phyloP scores from a whole-genome alignment of 2,329 filamentous ascomycete species.

The Ceratocystis huliohia region DNA sequence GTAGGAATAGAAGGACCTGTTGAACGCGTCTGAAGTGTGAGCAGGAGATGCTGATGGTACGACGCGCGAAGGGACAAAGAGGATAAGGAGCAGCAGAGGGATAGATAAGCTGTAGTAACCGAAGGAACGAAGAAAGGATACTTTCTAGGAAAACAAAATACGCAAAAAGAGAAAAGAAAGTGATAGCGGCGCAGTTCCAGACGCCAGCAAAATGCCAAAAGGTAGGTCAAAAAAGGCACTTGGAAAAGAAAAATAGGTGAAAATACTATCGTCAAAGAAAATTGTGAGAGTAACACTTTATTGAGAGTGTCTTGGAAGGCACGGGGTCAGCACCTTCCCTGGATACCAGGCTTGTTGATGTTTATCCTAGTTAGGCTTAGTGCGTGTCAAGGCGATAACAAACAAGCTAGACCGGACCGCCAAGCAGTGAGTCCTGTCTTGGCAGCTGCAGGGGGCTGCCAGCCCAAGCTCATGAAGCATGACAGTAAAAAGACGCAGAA shows the following conservation, averaged over 20 bases:
- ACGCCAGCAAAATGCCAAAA: not conserved
- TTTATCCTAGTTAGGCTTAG: slow-evolving; percentile 10
- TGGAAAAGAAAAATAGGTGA: not conserved
- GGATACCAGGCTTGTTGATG: slow-evolving; percentile 14
- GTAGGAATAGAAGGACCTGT: not conserved
- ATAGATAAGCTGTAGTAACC: not conserved
- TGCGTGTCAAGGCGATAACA: slow-evolving; percentile 7
- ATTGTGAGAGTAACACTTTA: not conserved
- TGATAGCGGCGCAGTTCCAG: not conserved
- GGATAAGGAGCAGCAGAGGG: not conserved
- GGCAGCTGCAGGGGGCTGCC: not conserved
- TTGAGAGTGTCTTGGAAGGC: not conserved
- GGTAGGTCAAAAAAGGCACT: not conserved
- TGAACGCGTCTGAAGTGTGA: not conserved
- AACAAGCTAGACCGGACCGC: not conserved
- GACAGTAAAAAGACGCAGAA: no score
- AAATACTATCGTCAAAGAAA: not conserved
- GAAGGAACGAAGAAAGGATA: slow-evolving; percentile 13
- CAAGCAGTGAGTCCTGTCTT: not conserved
- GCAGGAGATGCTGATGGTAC: not conserved
- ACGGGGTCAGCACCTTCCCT: slow-evolving; percentile 10
- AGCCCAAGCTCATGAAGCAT: not conserved
- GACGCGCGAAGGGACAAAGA: not conserved
- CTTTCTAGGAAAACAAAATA: slow-evolving; percentile 18
- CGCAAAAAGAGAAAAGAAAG: not conserved